These are phyloP conservation scores for Candida palmyrensis DNA, from an alignment of 805 yeast species.

Conservation along the genomic window DNA sequence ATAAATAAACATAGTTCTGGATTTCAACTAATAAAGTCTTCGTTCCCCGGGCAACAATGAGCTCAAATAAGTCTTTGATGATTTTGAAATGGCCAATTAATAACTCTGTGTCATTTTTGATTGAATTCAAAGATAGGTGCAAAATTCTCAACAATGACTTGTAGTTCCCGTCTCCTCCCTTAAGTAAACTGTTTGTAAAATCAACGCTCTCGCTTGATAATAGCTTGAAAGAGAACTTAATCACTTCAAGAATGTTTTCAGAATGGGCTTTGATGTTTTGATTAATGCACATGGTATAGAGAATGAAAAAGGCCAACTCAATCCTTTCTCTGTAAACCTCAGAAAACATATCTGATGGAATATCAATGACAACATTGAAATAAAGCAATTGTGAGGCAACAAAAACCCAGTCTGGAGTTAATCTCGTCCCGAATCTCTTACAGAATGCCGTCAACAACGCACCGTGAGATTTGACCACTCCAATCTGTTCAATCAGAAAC, in stretches of 20 bases:
- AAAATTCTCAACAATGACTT: constrained; percentile 59
- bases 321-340: constrained; percentile 57
- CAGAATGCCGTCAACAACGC: constrained; percentile 68
- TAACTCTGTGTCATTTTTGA: constrained; percentile 33
- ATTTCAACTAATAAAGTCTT: constrained; percentile 52
- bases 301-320: constrained; percentile 58
- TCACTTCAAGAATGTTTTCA: constrained; percentile 34
- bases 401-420: constrained; percentile 15
- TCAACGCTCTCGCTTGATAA: constrained; percentile 47
- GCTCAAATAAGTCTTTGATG: constrained; percentile 53
- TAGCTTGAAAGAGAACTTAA: constrained; percentile 39
- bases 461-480: constrained; percentile 72
- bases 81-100: constrained; percentile 46
- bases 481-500: constrained; percentile 58
- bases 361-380: constrained; percentile 47
- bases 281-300: constrained; percentile 33
- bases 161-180: constrained; percentile 38
- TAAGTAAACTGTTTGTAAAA: constrained; percentile 37
- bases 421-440: constrained; percentile 36
- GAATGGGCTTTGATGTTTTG: constrained; percentile 23
- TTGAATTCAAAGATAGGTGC: constrained; percentile 42
- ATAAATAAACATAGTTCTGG: constrained; percentile 48
- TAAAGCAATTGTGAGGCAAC: constrained; percentile 47
- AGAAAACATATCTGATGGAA: constrained; percentile 41
- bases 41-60: constrained; percentile 64